Evolutionary conservation across 306 rosid genomes (phyloP).

Genomic region (Alnus glutinosa): DNA sequence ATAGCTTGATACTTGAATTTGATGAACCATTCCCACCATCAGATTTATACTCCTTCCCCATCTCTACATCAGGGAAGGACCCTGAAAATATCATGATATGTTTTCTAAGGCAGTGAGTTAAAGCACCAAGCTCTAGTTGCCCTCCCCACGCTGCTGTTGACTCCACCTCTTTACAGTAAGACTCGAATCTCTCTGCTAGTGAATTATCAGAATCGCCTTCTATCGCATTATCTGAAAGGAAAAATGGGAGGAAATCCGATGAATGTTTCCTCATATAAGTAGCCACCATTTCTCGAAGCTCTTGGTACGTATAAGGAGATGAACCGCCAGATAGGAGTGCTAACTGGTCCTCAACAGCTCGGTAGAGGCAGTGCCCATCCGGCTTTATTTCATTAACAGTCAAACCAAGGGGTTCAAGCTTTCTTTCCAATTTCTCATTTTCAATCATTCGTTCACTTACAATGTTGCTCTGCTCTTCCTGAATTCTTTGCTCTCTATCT

Average conservation of each 20-base stretch:
- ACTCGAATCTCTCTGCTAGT: constrained; percentile 61
- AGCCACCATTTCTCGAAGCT: constrained; percentile 80
- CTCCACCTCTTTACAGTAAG: constrained; percentile 83
- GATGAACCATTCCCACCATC: constrained; percentile 29
- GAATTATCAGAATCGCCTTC: constrained; percentile 55
- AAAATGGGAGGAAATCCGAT: constrained; percentile 75
- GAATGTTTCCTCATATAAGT: constrained; percentile 73
- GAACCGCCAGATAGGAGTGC: constrained; percentile 51
- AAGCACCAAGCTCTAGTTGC: constrained; percentile 91
- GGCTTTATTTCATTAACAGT: constrained; percentile 78
- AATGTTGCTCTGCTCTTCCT: constrained; percentile 74
- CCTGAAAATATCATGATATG: constrained; percentile 88
- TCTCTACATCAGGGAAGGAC: constrained; percentile 96
- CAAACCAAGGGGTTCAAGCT: constrained; percentile 84
- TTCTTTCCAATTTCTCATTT: constrained; percentile 67
- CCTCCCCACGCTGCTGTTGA: constrained; percentile 98
- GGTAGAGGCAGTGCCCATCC: constrained; percentile 92
- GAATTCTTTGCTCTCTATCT: constrained; percentile 83
- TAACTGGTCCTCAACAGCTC: constrained; percentile 85
- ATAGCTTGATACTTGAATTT: constrained; percentile 62
- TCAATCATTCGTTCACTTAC: constrained; percentile 75
- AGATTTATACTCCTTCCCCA: constrained; percentile 88
- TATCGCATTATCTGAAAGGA: constrained; percentile 56
- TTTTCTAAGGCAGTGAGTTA: constrained; percentile 77
- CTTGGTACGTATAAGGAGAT: constrained; percentile 68